Base-by-base conservation (phyloP, 495 filamentous ascomycete genomes). In the Melanomma pulvis-pyrius region DNA sequence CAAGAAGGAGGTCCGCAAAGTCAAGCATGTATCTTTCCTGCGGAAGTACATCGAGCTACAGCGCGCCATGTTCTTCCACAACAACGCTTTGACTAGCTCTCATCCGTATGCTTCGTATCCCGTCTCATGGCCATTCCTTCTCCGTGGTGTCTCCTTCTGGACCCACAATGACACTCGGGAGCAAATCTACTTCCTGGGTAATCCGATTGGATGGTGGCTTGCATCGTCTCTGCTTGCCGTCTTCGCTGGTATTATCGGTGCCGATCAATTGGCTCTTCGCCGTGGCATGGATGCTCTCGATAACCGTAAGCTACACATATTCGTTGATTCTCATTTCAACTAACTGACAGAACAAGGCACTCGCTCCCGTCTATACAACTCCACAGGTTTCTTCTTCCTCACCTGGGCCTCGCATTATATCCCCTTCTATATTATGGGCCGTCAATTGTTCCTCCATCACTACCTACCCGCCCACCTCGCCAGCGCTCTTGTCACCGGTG, bases 111-210 rank as follows among this genome's bases (percentile, higher is more conserved):
- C 94, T 26, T 94, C 90, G 67, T 88, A 91, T 73, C 94, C 94
- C n/a, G 91, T 93, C 79, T 90, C 94, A 72, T 98, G 94, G 94
- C 94, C 94, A 0, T 97, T 98, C 86, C 82, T 98, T 66, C 82
- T 98, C 39, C 88, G 96, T 13, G 94, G 94, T 72, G 96, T 98
- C 64, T 96, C 92, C 76, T 98, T 98, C 87, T 98, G 94, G 94
- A 98, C 94, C 11, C 90, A 98, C 75, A 94, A 93, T 75, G 92
- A 96, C 49, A 97, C 93, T 11, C 86, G 90, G 29, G 89, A 94
- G 78, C 94, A 98, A 79, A 98, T 98, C 72, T 98, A 98, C 79
- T 98, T 98, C 84, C 79, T 98, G 32, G 94, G 94, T 46, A 98
- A 98, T 80, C 94, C 96, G 5, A 79, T 98, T 59, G 94, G 96